phyloP scores from a whole-genome alignment of 78 protist genomes.

The Emiliania huxleyi region DNA sequence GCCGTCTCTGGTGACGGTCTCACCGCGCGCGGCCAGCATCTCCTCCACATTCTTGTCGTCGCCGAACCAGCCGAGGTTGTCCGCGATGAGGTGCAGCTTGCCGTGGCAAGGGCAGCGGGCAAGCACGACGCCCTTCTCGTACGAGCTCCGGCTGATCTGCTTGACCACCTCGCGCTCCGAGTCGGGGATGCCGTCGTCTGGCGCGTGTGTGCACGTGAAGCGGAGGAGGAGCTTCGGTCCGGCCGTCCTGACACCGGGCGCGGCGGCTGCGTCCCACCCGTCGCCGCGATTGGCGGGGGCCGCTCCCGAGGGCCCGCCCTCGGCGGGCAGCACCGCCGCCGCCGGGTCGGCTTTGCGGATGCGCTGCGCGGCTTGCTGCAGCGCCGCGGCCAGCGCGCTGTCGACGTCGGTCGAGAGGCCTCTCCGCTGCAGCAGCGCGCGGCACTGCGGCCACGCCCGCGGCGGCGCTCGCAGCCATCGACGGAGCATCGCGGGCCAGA shows the following conservation, averaged over 20 bases:
- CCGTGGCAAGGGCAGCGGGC: constrained; percentile 46
- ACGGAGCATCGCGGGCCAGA: too few relatives aligned
- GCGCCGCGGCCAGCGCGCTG: too few relatives aligned
- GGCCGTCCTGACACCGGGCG: not conserved
- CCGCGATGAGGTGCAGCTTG: constrained; percentile 54
- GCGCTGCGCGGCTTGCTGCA: too few relatives aligned
- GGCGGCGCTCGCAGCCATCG: too few relatives aligned
- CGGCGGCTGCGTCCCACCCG: not conserved
- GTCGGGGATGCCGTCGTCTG: not conserved
- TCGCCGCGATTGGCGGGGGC: too few relatives aligned
- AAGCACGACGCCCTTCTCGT: constrained; percentile 36
- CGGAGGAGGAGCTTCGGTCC: not conserved
- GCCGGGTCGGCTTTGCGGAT: too few relatives aligned
- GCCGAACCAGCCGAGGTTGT: constrained; percentile 58
- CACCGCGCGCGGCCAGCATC: not conserved
- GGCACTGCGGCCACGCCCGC: too few relatives aligned
- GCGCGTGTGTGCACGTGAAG: not conserved
- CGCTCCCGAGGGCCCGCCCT: too few relatives aligned
- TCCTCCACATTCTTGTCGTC: not conserved
- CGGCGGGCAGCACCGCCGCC: too few relatives aligned
- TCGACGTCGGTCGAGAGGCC: too few relatives aligned
- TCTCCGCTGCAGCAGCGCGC: too few relatives aligned
- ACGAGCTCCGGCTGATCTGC: not conserved
- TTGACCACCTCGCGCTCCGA: not conserved
- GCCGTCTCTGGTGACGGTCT: too few relatives aligned